Conservation (phyloP, 768 basidiomycete genomes). For the Pisolithus marmoratus region DNA sequence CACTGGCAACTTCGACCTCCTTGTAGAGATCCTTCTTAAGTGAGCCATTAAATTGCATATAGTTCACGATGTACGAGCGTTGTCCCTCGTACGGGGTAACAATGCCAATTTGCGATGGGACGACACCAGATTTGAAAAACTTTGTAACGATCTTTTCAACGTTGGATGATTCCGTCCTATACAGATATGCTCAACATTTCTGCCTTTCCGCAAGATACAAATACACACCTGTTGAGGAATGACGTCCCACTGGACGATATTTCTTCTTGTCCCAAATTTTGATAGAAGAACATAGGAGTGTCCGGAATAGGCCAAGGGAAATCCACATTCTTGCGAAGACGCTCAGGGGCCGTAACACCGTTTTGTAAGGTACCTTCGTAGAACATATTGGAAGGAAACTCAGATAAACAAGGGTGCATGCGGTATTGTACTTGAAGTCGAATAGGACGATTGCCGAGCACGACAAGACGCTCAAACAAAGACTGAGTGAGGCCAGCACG, state of each 20-base stretch:
- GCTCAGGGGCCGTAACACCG: constrained; percentile 97
- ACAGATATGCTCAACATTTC: constrained; percentile 3
- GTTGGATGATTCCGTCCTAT: constrained; percentile 94
- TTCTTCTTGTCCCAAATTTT: constrained; percentile 98
- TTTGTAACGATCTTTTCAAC: constrained; percentile 99
- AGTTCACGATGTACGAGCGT: constrained; percentile 96
- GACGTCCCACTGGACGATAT: constrained; percentile 98
- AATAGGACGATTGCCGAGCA: constrained; percentile 93
- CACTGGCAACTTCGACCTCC: constrained; percentile 97
- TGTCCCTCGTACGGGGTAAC: constrained; percentile 99
- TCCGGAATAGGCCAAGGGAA: constrained; percentile 98
- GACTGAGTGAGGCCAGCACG: constrained; percentile 98
- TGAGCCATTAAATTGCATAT: constrained; percentile 99
- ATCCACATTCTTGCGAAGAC: constrained; percentile 95
- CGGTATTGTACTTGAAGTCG: constrained; percentile 99
- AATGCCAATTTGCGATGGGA: constrained; percentile 93
- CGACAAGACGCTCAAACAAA: constrained; percentile 93
- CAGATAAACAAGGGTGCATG: constrained; percentile 99
- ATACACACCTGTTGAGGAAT: constrained; percentile 79
- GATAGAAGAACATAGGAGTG: constrained; percentile 99
- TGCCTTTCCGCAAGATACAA: neutral
- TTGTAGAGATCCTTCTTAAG: constrained; percentile 99
- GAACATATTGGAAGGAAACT: constrained; percentile 99
- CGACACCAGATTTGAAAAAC: constrained; percentile 98
- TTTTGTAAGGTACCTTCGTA: constrained; percentile 99